These are phyloP conservation scores for Camptophora hylomeconis DNA, from an alignment of 2,329 filamentous ascomycete genomes.

Conservation along the genomic window DNA sequence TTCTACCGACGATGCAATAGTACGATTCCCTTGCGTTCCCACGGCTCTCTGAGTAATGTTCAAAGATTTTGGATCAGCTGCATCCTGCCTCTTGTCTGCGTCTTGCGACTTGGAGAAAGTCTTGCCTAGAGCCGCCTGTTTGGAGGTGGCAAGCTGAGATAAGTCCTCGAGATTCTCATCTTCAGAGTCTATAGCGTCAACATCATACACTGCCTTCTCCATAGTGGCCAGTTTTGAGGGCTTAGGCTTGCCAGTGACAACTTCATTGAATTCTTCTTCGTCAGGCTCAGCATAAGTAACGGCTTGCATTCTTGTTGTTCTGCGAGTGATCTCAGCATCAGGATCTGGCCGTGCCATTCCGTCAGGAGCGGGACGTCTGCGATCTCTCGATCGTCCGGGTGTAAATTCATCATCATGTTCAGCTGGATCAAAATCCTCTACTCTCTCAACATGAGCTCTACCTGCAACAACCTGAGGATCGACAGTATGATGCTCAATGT, in stretches of 20 bases:
- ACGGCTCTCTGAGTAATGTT: background rate
- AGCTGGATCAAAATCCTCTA: conserved; percentile 8
- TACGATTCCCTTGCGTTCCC: too few relatives aligned
- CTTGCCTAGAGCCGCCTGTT: conserved; percentile 2
- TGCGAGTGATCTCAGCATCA: conserved; percentile 9
- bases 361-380: conserved; percentile 10
- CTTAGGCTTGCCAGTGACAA: conserved; percentile 3
- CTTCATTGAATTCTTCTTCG: conserved; percentile 15
- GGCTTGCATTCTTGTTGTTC: conserved; percentile 13
- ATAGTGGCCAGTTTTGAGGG: conserved; percentile 4
- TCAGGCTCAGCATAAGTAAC: conserved; percentile 15
- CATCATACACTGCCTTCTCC: conserved; percentile 1
- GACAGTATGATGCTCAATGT: conserved; percentile 18
- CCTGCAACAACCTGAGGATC: conserved; percentile 13
- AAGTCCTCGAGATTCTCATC: conserved; percentile 1
- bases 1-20: too few relatives aligned
- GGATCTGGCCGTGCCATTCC: conserved; percentile 7
- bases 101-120: background rate
- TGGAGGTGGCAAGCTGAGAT: background rate
- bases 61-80: background rate
- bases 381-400: conserved; percentile 13
- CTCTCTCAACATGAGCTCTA: conserved; percentile 10
- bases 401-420: conserved; percentile 19
- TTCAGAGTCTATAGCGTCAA: conserved; percentile 3
- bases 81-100: conserved; percentile 2